A percentile compares a stretch with the other conserved stretches of the same genome.
These are phyloP conservation scores for Solanum rostratum DNA, from an alignment of 257 asterid species.

Conservation along the genomic window DNA sequence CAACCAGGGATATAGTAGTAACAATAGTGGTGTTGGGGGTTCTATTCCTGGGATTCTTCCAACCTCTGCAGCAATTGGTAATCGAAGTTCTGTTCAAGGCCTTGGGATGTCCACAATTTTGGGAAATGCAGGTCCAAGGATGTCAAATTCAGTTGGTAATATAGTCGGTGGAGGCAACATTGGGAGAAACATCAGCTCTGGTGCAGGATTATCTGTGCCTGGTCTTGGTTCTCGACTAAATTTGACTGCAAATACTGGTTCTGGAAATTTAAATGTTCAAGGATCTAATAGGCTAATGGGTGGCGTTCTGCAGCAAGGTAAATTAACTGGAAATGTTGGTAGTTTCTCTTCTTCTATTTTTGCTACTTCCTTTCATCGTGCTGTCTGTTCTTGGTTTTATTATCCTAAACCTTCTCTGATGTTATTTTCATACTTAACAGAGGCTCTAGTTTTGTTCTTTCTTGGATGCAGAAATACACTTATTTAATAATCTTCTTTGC, in stretches of 20 bases:
- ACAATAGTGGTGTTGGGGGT: constrained; percentile 74
- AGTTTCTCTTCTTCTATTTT: background rate
- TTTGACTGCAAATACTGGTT: constrained; percentile 51
- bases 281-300: constrained; percentile 83
- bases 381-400: background rate
- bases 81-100: constrained; percentile 68
- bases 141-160: constrained; percentile 73
- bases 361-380: background rate
- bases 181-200: constrained; percentile 82
- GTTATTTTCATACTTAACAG: background rate
- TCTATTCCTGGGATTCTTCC: constrained; percentile 91
- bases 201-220: constrained; percentile 87
- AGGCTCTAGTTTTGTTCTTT: background rate
- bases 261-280: constrained; percentile 76
- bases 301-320: constrained; percentile 92
- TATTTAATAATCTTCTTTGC: background rate
- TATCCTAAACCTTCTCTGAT: background rate
- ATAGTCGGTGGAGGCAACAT: constrained; percentile 82
- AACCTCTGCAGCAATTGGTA: constrained; percentile 77
- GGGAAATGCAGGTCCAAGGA: constrained; percentile 78
- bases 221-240: constrained; percentile 81
- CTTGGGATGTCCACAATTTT: constrained; percentile 65
- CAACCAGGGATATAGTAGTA: constrained; percentile 68
- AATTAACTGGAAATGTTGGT: background rate
- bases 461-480: background rate